Base-by-base conservation (phyloP, 306 rosid species). In the Inga oerstediana region DNA sequence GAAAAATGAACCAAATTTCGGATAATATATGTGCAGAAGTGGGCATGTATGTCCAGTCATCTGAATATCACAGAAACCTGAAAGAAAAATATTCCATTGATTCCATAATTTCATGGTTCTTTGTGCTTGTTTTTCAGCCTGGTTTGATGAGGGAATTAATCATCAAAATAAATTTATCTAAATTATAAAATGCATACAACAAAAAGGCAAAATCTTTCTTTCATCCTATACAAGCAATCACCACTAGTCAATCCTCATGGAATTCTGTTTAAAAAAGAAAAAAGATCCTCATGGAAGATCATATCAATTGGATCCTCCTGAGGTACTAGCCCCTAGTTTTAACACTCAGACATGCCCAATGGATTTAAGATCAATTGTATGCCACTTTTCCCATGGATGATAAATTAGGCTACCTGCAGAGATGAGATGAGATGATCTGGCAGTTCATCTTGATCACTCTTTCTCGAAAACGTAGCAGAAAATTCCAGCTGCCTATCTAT, bases 181-280 rank as follows among this genome's bases (percentile, higher is more conserved):
- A 71, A 74, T 32, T 11, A 82, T 43, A 45, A n/a, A 52, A 51
- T 61, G 52, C 82, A 68, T 49, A 61, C 80, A 69, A 46, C 45
- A 82, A 77, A 80, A 46, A 54, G 61, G 59, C 61, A 88, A 76
- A 88, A 85, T 73, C 78, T 73, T 82, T 67, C 78, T 73, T 85
- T 74, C 46, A 75, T 58, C 83, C 86, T 88, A 83, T 88, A 88
- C 90, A 88, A 80, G 81, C 80, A 87, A 82, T 84, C 78, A 81
- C 62, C 81, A 81, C 54, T 74, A 8, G 81, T 71, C 77, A 75
- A 77, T 82, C 76, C 61, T 76, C 77, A 84, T 59, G 30, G 84
- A 51, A 22, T 27, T 27, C 30, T 27, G 30, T 27, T 27, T 0
- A 27, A 27, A 27, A 27, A 27, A 27, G 1, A 27, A 27, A 27